Conservation (phyloP, 176 grass and related monocot species). For the Pontederia paniculata region DNA sequence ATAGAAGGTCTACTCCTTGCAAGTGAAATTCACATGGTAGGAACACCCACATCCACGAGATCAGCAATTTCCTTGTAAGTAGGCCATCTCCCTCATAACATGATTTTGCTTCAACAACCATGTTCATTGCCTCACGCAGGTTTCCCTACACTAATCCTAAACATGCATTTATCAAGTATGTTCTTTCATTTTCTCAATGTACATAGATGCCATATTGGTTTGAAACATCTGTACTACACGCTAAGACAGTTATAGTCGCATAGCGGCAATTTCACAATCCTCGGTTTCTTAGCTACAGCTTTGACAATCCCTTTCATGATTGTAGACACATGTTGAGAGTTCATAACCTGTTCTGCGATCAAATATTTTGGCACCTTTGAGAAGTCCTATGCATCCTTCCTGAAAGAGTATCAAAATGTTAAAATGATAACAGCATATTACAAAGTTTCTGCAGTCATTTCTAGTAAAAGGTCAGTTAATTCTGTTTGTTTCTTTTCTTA, state of each 20-base stretch:
- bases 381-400: slow-evolving; percentile 37
- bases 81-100: slow-evolving; percentile 16
- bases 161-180: no score
- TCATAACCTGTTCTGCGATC: slow-evolving; percentile 28
- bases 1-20: slow-evolving; percentile 16
- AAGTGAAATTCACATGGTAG: slow-evolving; percentile 13
- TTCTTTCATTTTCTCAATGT: no score
- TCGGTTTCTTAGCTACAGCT: slow-evolving; percentile 29
- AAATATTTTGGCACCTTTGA: slow-evolving; percentile 28
- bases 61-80: slow-evolving; percentile 30
- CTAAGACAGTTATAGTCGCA: neutral
- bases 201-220: no score
- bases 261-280: slow-evolving; percentile 30
- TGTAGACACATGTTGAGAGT: slow-evolving; percentile 35
- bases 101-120: slow-evolving; percentile 19
- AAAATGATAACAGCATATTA: no score
- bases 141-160: slow-evolving; percentile 29
- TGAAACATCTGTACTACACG: no score
- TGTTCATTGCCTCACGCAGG: slow-evolving; percentile 25
- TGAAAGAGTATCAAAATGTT: slow-evolving; percentile 21
- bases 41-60: slow-evolving; percentile 8
- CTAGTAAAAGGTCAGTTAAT: no score
- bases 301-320: slow-evolving; percentile 32
- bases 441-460: no score
- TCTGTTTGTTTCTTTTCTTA: no score